Conservation (phyloP, 345 rosid species). For the Theobroma cacao region DNA sequence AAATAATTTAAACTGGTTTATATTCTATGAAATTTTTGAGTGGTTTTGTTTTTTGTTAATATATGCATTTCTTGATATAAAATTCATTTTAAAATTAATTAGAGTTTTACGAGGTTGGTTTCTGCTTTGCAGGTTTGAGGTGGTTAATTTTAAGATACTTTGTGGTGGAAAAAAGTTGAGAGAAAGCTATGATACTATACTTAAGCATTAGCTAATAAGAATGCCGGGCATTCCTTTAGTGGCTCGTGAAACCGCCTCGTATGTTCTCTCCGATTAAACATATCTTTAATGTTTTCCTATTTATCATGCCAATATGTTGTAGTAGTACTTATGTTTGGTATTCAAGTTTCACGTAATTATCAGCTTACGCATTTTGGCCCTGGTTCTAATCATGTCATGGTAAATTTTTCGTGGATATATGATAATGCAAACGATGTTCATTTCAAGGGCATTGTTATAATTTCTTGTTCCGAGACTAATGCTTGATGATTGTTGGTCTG, state of each 20-base stretch:
- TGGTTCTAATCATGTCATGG: not conserved
- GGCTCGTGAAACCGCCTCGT: slow-evolving; percentile 80
- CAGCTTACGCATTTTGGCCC: not conserved
- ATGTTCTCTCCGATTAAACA: slow-evolving; percentile 21
- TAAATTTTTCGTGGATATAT: not conserved
- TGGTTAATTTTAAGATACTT: not conserved
- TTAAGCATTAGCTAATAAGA: slow-evolving; percentile 37
- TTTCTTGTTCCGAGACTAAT: not conserved
- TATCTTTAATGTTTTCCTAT: not conserved
- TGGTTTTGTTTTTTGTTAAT: not conserved
- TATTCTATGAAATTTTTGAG: not conserved
- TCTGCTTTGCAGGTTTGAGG: slow-evolving; percentile 2
- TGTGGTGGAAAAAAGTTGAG: not conserved
- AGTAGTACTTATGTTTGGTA: not conserved
- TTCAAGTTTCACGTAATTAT: not conserved
- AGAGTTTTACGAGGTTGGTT: not conserved
- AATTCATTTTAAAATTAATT: not conserved
- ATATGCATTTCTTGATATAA: not conserved
- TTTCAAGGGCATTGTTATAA: not conserved
- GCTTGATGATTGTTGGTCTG: not conserved
- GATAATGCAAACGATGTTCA: not conserved
- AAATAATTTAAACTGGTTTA: not conserved
- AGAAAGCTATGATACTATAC: slow-evolving; percentile 35
- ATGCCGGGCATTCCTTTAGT: slow-evolving; percentile 96
- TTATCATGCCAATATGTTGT: not conserved